Percentiles rank a stretch among this genome's conserved stretches.
These are phyloP conservation scores for Aspergillus funiculosus DNA, from an alignment of 495 filamentous ascomycete species.

Conservation along the genomic window DNA sequence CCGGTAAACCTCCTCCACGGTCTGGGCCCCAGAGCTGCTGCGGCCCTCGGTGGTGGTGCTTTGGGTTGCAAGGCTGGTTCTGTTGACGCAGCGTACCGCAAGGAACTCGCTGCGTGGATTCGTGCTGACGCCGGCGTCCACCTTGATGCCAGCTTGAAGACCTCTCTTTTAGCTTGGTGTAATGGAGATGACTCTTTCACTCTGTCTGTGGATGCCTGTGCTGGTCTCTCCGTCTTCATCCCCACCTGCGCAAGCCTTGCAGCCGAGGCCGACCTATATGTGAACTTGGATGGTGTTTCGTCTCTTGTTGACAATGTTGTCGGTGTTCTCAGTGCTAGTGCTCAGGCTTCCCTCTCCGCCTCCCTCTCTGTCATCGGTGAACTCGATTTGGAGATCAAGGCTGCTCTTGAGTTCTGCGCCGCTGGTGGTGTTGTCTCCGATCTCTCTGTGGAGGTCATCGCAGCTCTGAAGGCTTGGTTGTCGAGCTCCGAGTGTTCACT, in stretches of 20 bases:
- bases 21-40: conserved; percentile 35
- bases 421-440: conserved; percentile 32
- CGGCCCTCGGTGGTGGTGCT: conserved; percentile 36
- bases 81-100: conserved; percentile 29
- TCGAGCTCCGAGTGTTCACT: conserved; percentile 28
- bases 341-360: conserved; percentile 29
- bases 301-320: conserved; percentile 22
- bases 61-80: conserved; percentile 33
- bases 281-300: conserved; percentile 41
- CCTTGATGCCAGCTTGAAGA: conserved; percentile 24
- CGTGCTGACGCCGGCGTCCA: conserved; percentile 20
- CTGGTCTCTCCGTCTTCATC: conserved; percentile 34
- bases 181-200: conserved; percentile 21
- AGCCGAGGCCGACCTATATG: conserved; percentile 35
- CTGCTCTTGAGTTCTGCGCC: conserved; percentile 35
- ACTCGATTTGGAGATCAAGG: conserved; percentile 29
- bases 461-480: conserved; percentile 32
- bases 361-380: conserved; percentile 24
- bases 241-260: conserved; percentile 34
- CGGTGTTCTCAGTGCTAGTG: conserved; percentile 29
- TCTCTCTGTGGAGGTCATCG: conserved; percentile 33
- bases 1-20: conserved; percentile 25
- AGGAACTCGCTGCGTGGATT: conserved; percentile 34
- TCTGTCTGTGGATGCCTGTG: conserved; percentile 25
- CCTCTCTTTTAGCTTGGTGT: conserved; percentile 29